A percentile compares a stretch with the other conserved stretches of the same genome.
Evolutionary conservation across 768 basidiomycete genomes (phyloP).

Genomic region (Trametes cingulata): DNA sequence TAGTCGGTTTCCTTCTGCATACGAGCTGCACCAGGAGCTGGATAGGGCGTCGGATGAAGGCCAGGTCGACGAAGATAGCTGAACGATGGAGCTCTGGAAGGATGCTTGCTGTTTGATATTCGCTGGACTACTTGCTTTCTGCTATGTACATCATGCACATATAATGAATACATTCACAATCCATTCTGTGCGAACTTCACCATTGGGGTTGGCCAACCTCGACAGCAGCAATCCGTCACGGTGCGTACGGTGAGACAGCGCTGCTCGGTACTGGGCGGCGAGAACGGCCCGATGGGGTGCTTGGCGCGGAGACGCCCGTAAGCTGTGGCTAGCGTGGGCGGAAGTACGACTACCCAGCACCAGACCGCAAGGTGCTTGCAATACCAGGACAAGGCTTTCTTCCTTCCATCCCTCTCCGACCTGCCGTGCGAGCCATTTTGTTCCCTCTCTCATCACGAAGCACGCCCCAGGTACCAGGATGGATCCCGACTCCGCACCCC

Average conservation of each 20-base stretch:
- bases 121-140: too few species aligned
- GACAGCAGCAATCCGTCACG: too few species aligned
- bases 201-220: too few species aligned
- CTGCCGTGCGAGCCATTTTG: neutral
- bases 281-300: too few species aligned
- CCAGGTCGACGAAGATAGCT: conserved; percentile 8
- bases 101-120: neutral
- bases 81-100: neutral
- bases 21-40: conserved; percentile 18
- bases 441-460: neutral
- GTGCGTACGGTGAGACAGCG: too few species aligned
- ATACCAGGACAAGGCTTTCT: neutral
- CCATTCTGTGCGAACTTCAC: too few species aligned
- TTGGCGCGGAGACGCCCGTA: neutral
- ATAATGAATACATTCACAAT: neutral
- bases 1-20: conserved; percentile 18
- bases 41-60: conserved; percentile 14
- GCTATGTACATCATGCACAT: neutral
- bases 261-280: too few species aligned
- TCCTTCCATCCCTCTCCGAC: neutral
- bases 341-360: neutral
- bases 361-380: neutral
- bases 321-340: neutral
- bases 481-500: conserved; percentile 1
- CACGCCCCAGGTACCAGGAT: neutral